phyloP scores from a whole-genome alignment of 2,329 filamentous ascomycete genomes.

The Penicillium sumatraense region DNA sequence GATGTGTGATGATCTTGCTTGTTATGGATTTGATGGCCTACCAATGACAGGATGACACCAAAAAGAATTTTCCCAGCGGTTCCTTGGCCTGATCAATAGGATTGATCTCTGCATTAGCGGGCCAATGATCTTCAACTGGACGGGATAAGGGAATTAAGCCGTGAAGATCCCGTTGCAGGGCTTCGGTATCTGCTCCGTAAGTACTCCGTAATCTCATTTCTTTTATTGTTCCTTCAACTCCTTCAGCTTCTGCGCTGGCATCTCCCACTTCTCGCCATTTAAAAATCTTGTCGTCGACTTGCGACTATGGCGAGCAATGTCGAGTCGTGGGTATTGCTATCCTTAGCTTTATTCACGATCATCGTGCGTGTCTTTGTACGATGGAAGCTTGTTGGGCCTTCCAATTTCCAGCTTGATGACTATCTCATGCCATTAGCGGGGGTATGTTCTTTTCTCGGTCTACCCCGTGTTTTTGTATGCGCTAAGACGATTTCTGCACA shows the following conservation, averaged over 20 bases:
- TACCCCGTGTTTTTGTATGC: background rate
- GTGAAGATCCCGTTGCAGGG: conserved; percentile 1
- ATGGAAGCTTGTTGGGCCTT: conserved; percentile 23
- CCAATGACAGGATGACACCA: background rate
- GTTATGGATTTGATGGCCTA: background rate
- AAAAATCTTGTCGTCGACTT: background rate
- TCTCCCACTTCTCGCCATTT: conserved; percentile 23
- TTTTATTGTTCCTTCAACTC: background rate
- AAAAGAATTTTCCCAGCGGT: background rate
- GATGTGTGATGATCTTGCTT: background rate
- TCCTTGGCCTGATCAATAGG: background rate
- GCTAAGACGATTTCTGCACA: conserved; percentile 25
- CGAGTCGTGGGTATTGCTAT: conserved; percentile 55
- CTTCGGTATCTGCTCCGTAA: too few species aligned
- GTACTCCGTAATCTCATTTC: background rate
- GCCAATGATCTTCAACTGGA: background rate
- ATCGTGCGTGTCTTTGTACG: conserved; percentile 17
- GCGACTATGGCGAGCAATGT: conserved; percentile 18
- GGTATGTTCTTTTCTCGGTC: conserved; percentile 9
- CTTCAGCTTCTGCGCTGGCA: background rate
- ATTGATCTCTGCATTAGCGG: background rate
- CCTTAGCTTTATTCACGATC: conserved; percentile 17
- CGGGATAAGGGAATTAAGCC: background rate
- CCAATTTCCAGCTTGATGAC: conserved; percentile 24
- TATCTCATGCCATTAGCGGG: conserved; percentile 26